phyloP scores from a whole-genome alignment of 345 rosid genomes.

The Heritiera littoralis region DNA sequence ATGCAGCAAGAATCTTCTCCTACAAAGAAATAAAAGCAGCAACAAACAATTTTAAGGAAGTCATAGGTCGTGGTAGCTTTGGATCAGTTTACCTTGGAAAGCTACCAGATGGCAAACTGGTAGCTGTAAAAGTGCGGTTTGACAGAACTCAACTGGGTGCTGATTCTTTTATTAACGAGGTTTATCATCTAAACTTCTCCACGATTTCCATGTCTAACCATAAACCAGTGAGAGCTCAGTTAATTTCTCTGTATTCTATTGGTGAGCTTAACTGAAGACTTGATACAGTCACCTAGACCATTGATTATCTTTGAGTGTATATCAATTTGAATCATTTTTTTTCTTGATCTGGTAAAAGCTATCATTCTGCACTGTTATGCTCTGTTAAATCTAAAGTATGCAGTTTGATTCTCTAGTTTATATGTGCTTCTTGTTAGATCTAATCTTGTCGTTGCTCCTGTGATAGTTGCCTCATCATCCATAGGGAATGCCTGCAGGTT shows the following conservation, averaged over 20 bases:
- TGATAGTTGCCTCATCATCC: not conserved
- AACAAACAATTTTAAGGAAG: conserved; percentile 77
- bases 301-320: not conserved
- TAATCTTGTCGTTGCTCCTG: not conserved
- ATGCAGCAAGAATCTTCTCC: conserved; percentile 71
- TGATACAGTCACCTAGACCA: not conserved
- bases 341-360: not conserved
- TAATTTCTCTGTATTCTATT: not conserved
- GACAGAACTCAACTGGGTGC: conserved; percentile 87
- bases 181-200: conserved; percentile 28
- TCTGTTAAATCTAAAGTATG: not conserved
- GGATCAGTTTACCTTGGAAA: conserved; percentile 88
- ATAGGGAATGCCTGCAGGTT: conserved; percentile 44
- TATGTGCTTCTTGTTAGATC: not conserved
- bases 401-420: not conserved
- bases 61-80: conserved; percentile 85
- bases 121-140: conserved; percentile 88
- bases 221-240: conserved; percentile 4
- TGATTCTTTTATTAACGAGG: conserved; percentile 94
- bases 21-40: conserved; percentile 82
- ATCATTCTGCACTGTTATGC: not conserved
- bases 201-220: not conserved
- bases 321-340: not conserved
- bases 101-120: conserved; percentile 71
- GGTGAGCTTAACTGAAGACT: not conserved